Conservation (phyloP, 2,329 filamentous ascomycete species). For the Cadophora sp. region DNA sequence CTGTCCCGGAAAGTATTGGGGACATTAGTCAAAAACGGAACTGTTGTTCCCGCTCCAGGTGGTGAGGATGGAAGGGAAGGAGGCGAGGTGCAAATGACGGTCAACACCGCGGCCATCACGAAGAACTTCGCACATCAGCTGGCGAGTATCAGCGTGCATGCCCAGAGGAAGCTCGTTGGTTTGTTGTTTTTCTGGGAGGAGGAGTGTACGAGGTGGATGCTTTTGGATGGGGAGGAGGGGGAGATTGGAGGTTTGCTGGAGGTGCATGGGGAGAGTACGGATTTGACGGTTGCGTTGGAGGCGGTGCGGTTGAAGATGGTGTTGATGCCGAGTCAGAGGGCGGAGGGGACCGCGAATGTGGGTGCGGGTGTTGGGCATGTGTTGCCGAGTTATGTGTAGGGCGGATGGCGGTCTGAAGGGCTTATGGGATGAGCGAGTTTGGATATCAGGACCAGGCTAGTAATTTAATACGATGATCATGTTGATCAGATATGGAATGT, state of each 20-base stretch:
- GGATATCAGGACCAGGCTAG: no score
- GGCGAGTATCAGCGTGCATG: slow-evolving; percentile 35
- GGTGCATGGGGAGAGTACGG: neutral
- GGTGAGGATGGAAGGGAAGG: slow-evolving; percentile 6
- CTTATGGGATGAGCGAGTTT: no score
- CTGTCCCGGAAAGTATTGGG: slow-evolving; percentile 30
- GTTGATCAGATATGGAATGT: no score
- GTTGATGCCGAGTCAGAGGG: neutral
- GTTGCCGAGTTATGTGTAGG: neutral
- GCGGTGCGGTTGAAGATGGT: neutral
- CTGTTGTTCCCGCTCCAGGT: slow-evolving; percentile 24
- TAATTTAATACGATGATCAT: no score
- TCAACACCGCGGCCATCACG: slow-evolving; percentile 32
- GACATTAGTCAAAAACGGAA: slow-evolving; percentile 28
- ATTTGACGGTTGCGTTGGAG: neutral
- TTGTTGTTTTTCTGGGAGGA: slow-evolving; percentile 45
- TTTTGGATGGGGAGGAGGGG: slow-evolving; percentile 36
- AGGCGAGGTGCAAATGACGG: slow-evolving; percentile 20
- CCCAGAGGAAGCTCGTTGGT: slow-evolving; percentile 40
- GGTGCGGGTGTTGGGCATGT: neutral
- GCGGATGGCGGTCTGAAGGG: neutral
- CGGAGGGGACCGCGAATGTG: neutral
- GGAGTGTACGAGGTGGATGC: slow-evolving; percentile 33
- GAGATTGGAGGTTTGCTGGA: slow-evolving; percentile 25
- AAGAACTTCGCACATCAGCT: slow-evolving; percentile 38